Conservation (phyloP, 345 rosid species). For the Litchi chinensis region DNA sequence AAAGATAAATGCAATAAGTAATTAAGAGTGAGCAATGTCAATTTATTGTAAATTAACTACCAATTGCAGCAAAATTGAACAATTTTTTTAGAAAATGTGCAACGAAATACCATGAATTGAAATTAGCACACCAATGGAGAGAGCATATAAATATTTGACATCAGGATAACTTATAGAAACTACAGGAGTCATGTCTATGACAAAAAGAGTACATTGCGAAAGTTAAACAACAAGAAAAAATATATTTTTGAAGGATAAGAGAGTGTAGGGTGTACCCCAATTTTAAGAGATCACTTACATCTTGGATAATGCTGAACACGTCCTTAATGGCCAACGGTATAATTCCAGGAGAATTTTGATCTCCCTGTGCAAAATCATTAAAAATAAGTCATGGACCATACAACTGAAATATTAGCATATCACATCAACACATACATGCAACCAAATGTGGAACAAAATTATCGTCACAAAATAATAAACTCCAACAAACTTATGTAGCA, state of each 20-base stretch:
- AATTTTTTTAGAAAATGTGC: background rate
- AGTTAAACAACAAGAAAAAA: background rate
- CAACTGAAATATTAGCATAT: background rate
- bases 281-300: conserved; percentile 53
- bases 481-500: background rate
- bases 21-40: background rate
- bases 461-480: background rate
- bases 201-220: background rate
- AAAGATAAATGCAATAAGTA: background rate
- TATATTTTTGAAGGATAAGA: background rate
- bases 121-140: background rate
- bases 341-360: conserved; percentile 91
- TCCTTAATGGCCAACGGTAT: conserved; percentile 99
- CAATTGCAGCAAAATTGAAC: background rate
- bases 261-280: background rate
- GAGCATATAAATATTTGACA: background rate
- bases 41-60: background rate
- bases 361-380: conserved; percentile 64
- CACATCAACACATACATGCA: background rate
- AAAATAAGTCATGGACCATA: conserved; percentile 3
- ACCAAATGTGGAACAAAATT: background rate
- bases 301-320: conserved; percentile 97
- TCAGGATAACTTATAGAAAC: background rate
- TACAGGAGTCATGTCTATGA: background rate
- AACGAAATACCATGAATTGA: background rate